Evolutionary conservation across 208 protist species (phyloP), one percentile per base, ranked within the genome.

Genomic region (Blechomonas ayalai): DNA sequence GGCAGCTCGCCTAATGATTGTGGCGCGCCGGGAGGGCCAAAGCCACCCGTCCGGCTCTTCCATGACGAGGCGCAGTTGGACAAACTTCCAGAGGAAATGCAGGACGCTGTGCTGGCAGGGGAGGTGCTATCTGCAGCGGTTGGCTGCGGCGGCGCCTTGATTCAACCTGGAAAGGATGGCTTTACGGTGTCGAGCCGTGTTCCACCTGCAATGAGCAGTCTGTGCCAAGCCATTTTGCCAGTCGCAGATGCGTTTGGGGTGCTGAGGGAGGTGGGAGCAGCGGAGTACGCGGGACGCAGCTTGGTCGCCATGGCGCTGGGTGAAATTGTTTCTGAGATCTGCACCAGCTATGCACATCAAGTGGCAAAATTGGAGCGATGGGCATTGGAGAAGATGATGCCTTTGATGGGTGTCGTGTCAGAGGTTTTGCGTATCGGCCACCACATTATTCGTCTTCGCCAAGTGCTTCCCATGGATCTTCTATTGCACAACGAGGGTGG

Each of bases 301-400:
- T 62, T 92, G 5, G 80, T 92, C 12, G 68, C 66, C 4, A 92
- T 92, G 84, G 79, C 84, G 20, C 73, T 92, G 8, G 84, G 79
- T 19, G 79, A 92, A 60, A 68, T 72, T 1, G 72, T 92, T 5
- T 78, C 73, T 9, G 79, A 92, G 49, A 66, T 92, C 10, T 79
- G 70, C 61, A 83, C 84, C 5, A 84, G 76, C 62, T 92, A 85
- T 51, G 80, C 77, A 0, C 69, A 82, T 22, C 66, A 92, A 37
- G 59, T 92, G 12, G 56, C 79, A 16, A 76, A 75, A 27, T 64
- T 92, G 27, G 59, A 84, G 56, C 59, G 65, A 8, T 84, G 80
- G 73, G 59, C 68, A 13, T 58, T 67, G 28, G 58, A 58, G 2
- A 52, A 60, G 12, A 44, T 74, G 27, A 83, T 87, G 80, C 84